A percentile compares a stretch with the other conserved stretches of the same genome.
phyloP scores from a whole-genome alignment of 768 basidiomycete genomes.

The Cyclocybe aegerita region DNA sequence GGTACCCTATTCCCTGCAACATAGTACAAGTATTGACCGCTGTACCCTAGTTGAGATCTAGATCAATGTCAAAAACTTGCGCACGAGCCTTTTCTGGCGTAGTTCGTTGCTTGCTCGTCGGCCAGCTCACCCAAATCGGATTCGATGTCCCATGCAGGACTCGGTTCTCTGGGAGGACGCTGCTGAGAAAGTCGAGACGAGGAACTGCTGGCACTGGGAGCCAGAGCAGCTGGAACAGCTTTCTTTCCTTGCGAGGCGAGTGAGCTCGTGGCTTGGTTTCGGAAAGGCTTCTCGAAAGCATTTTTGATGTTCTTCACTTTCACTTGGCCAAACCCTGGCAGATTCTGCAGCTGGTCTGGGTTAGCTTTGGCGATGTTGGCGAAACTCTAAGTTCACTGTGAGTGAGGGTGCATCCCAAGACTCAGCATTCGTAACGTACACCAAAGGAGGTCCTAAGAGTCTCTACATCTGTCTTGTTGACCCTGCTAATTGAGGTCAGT shows the following conservation, averaged over 20 bases:
- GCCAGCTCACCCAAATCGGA: conserved; percentile 36
- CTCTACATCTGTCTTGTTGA: conserved; percentile 97
- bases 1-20: no score
- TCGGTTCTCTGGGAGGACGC: conserved; percentile 40
- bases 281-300: conserved; percentile 88
- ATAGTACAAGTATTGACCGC: no score
- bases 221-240: neutral
- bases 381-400: conserved; percentile 62
- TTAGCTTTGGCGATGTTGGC: conserved; percentile 75
- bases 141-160: conserved; percentile 77
- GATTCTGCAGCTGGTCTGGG: conserved; percentile 69
- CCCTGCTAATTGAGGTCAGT: conserved; percentile 86
- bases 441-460: conserved; percentile 91
- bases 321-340: conserved; percentile 92
- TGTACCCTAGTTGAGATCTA: conserved; percentile 37
- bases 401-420: neutral
- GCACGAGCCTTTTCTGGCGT: neutral
- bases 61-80: conserved; percentile 41
- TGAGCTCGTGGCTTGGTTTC: conserved; percentile 59
- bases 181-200: neutral
- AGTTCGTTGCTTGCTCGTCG: neutral
- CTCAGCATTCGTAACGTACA: conserved; percentile 44
- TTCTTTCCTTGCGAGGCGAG: conserved; percentile 11
- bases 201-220: neutral
- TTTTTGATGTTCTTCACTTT: conserved; percentile 91